Percentiles rank a stretch among this genome's conserved stretches.
These are phyloP conservation scores for Chaetomium strumarium DNA, from an alignment of 2,329 filamentous ascomycete species.

Conservation along the genomic window DNA sequence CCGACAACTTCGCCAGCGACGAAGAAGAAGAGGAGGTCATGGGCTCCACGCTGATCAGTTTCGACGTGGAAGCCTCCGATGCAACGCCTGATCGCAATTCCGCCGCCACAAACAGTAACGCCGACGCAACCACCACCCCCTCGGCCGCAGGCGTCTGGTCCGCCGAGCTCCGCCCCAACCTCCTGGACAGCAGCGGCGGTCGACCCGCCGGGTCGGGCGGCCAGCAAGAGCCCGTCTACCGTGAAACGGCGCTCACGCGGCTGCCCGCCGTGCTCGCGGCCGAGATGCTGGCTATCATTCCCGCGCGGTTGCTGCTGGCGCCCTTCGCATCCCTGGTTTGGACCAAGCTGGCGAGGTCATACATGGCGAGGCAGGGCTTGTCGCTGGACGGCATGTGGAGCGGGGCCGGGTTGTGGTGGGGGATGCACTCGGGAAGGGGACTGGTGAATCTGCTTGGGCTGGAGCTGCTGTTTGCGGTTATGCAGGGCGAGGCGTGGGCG, in stretches of 20 bases:
- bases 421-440: conserved; percentile 35
- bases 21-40: conserved; percentile 50
- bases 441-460: conserved; percentile 41
- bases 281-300: conserved; percentile 41
- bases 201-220: neutral
- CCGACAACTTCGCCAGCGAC: conserved; percentile 48
- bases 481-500: conserved; percentile 43
- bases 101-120: neutral
- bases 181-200: conserved; percentile 8
- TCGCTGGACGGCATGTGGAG: conserved; percentile 34
- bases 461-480: conserved; percentile 40
- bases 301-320: conserved; percentile 37
- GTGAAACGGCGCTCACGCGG: conserved; percentile 43
- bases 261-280: conserved; percentile 44
- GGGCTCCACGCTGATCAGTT: conserved; percentile 53
- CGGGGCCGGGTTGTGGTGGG: conserved; percentile 28
- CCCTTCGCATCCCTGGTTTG: conserved; percentile 44
- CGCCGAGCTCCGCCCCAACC: conserved; percentile 51
- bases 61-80: conserved; percentile 55
- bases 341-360: conserved; percentile 40
- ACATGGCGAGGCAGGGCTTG: conserved; percentile 29
- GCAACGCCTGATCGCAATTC: conserved; percentile 34
- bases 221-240: conserved; percentile 25
- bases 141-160: conserved; percentile 50
- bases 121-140: conserved; percentile 24